Base-by-base conservation (phyloP, 192 early-diverging fungal genomes). In the Ramicandelaber brevisporus region DNA sequence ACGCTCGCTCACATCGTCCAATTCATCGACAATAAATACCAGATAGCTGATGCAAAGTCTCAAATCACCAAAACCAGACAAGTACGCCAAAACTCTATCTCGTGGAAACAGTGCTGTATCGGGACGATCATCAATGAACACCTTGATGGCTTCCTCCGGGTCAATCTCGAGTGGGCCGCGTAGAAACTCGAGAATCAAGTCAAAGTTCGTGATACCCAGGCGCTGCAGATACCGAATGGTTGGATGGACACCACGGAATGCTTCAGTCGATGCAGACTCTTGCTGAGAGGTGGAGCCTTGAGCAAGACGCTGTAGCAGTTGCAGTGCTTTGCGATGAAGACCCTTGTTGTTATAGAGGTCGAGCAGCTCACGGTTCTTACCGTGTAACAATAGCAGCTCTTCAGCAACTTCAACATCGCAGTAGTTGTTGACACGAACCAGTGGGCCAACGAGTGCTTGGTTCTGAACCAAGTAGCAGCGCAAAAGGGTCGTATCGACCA, bases 321-420 rank as follows among this genome's bases (percentile, higher is more conserved):
- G 78, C 20, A 97, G 53, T 2, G 92, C 86, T 37, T 85, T 84
- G 15, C 66, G 64, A 50, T 89, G 85, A 16, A 78, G 63, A 5
- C 75, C 76, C 41, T 87, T 88, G 34, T 75, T 73, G 24, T 78
- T 61, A 47, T 93, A 98, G 27, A 98, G 57, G 36, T 90, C 88
- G n/a, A 92, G 73, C 8, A 98, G 48, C 49, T 90, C 88, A 18
- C 52, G 44, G 36, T 71, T 72, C 53, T 82, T 84, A 57, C 69
- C 62, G 34, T 64, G 58, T 18, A 75, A 63, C 17, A 73, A 46
- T 38, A 98, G 54, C 10, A 93, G 52, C 18, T 41, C 57, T 43
- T 89, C 88, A 26, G 68, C 68, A 28, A 77, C 68, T 36, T 78
- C 63, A 2, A 89, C 59, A 41, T 88, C 73, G 43, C 88, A 93